Conservation (phyloP, 441 rosid species). For the Erysimum cheiri region DNA sequence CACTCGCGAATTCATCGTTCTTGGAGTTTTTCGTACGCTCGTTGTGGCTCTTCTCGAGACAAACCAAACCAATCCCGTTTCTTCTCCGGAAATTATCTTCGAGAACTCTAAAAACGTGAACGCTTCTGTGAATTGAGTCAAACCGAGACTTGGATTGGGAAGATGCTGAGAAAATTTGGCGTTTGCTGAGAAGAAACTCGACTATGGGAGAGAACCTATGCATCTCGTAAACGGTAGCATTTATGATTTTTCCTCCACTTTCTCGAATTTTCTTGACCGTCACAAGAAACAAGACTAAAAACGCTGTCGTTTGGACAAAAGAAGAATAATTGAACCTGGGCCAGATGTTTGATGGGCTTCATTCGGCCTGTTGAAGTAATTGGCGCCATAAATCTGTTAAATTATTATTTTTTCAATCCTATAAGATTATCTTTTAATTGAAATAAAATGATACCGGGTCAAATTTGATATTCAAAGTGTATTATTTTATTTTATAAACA, state of each 20-base stretch:
- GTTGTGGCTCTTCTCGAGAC: constrained; percentile 42
- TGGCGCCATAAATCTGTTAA: background rate
- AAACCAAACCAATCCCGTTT: constrained; percentile 51
- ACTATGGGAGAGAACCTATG: constrained; percentile 31
- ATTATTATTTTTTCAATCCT: too few relatives aligned
- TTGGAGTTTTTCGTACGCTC: constrained; percentile 23
- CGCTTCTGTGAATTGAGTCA: constrained; percentile 8
- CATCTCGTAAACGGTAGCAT: constrained; percentile 32
- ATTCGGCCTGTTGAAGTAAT: constrained; percentile 42
- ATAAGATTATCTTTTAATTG: too few relatives aligned
- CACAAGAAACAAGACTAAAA: background rate
- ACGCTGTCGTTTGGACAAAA: background rate
- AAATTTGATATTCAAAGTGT: too few relatives aligned
- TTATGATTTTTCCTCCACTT: constrained; percentile 3
- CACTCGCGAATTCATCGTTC: constrained; percentile 62
- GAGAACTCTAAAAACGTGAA: constrained; percentile 37
- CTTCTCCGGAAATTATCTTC: background rate
- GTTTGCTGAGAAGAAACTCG: constrained; percentile 17
- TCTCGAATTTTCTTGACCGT: constrained; percentile 18
- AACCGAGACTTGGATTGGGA: background rate
- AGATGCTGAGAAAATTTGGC: constrained; percentile 9
- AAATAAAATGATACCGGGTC: too few relatives aligned
- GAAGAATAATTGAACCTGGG: background rate
- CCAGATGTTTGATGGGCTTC: constrained; percentile 51
- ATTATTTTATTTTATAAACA: too few relatives aligned